Conservation (phyloP, 2,329 filamentous ascomycete species). For the Mycosphaerella arachidis region DNA sequence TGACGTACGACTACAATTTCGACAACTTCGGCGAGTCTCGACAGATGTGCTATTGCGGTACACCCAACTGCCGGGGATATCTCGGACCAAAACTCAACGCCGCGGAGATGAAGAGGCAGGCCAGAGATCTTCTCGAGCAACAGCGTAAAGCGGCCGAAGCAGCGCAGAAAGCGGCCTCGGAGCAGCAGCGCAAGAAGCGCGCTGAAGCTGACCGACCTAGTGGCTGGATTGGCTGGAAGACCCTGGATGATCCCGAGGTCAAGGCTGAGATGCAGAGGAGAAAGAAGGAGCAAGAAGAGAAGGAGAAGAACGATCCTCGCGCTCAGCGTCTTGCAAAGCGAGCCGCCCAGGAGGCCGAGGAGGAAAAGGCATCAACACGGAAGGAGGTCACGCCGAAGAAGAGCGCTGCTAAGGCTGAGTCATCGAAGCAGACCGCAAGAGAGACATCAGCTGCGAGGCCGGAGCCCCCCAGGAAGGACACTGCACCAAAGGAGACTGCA, state of each 20-base stretch:
- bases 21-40: conserved; percentile 40
- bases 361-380: neutral
- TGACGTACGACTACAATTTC: conserved; percentile 89
- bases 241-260: conserved; percentile 28
- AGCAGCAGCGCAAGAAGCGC: conserved; percentile 28
- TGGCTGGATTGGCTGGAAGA: conserved; percentile 31
- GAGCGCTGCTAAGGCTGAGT: neutral
- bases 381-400: neutral
- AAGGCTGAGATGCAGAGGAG: conserved; percentile 26
- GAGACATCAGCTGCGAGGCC: neutral
- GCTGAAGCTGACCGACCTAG: conserved; percentile 24
- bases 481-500: neutral
- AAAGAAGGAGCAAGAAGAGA: conserved; percentile 28
- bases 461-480: neutral
- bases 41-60: conserved; percentile 60
- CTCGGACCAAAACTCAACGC: conserved; percentile 38
- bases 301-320: conserved; percentile 26
- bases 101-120: conserved; percentile 28
- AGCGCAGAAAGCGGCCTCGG: conserved; percentile 26
- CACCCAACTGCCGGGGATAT: conserved; percentile 57
- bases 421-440: neutral
- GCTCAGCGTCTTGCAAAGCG: conserved; percentile 25
- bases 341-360: neutral
- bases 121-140: conserved; percentile 26
- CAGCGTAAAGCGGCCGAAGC: conserved; percentile 25